Evolutionary conservation across 1,284 basidiomycete species (phyloP), one percentile per base, ranked within the genome.

Genomic region (Malassezia dermatis): DNA sequence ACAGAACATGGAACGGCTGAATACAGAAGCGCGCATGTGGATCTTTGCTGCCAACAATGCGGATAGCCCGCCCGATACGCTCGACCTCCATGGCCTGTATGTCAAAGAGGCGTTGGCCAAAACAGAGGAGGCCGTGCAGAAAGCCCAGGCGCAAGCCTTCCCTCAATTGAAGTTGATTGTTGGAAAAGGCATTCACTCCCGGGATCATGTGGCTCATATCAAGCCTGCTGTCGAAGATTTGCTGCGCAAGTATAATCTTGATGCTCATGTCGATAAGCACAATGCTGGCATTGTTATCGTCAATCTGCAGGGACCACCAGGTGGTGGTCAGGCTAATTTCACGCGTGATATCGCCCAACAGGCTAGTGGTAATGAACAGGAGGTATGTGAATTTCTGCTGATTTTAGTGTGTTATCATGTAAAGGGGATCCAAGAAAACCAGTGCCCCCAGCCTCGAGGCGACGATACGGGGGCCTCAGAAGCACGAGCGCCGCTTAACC

Each of bases 171-270:
- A 82, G 53, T 77, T 95, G 59, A 93, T 96, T 61, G 89, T 94
- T 47, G 90, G 86, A 41, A 75, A 77, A 53, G 91, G 91, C 12
- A 78, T 91, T 19, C 93, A 98, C 75, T 91, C 88, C 24, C 77
- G 80, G 45, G 81, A 83, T 26, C 84, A 86, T 51, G 80, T 83
- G 12, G 85, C 88, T 1, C 94, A 94, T 77, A 82, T 96, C 73
- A 91, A 88, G 71, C 93, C 93, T 19, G 91, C 90, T 3, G 86
- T 98, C 45, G 86, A 87, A 73, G 84, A 86, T 46, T 77, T 95
- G 53, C 88, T 91, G 82, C 79, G 27, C 35, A 37, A 24, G 24
- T 53, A 45, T 21, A 31, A 53, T 46, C 15, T 50, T 7, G 30
- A 45, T 26, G 87, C 88, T 2, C 79, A 86, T 56, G 74, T 90